Evolutionary conservation across 2,329 filamentous ascomycete species (phyloP), one percentile per base, ranked within the genome.

Genomic region (Metarhizium sp.): DNA sequence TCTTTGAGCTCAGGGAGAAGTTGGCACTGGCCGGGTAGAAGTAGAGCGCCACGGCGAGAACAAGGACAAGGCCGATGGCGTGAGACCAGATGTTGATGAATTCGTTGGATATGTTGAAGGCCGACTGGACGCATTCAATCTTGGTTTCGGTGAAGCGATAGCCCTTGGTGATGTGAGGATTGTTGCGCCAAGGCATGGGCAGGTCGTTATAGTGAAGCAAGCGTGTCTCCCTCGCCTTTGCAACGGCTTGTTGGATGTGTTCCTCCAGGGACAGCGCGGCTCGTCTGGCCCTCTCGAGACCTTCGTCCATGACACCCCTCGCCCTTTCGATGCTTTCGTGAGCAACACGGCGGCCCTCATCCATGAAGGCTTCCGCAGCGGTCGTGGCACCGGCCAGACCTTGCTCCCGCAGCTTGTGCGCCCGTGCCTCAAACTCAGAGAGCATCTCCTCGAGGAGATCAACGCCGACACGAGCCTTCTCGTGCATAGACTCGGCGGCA

Each of bases 71-170:
- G 18, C 94, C 94, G 34, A 99, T 80, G 13, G 87, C 83, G 68
- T 99, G 94, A 2, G 92, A 92, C 94, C 94, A 99, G 66, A 99
- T 99, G 73, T 99, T 99, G 75, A 97, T 86, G 45, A 87, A 82
- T 73, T 99, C 94, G 72, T 99, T 99, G 60, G 90, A 95, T 57
- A 94, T 75, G 59, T 83, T 80, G 66, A 96, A 92, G 59, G 90
- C 84, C 25, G 91, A 96, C 52, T 82, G 81, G 52, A 97, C 77
- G 68, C 92, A 97, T 62, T 92, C 92, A 55, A 92, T 76, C 70
- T 95, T 95, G 57, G 89, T 91, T 65, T 95, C 90, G 58, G 84
- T 88, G 75, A 99, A 99, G 52, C 94, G 92, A 69, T 99, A 99
- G 18, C 94, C 94, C 54, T 82, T 84, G 52, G 85, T 78, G 67